Evolutionary conservation across 306 rosid genomes (phyloP).

Genomic region (Trichosanthes truncata): DNA sequence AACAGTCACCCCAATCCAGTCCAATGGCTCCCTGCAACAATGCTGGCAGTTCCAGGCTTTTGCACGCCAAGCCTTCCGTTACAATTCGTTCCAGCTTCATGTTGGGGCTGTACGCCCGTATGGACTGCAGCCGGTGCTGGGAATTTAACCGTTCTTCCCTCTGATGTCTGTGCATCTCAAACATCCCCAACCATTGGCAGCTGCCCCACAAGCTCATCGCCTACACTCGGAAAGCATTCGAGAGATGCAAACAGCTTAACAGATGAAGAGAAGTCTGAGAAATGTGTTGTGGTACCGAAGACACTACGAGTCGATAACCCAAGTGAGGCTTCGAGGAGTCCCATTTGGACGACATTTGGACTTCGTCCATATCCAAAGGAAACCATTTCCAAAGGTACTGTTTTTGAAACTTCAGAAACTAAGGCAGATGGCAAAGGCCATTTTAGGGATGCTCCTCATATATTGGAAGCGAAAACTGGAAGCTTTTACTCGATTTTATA

Average conservation of each 20-base stretch:
- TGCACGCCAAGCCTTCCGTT: conserved; percentile 34
- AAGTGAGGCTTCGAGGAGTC: conserved; percentile 33
- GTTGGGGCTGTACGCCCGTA: conserved; percentile 32
- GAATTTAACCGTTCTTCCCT: conserved; percentile 19
- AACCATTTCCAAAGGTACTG: not conserved
- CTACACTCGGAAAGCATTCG: conserved; percentile 47
- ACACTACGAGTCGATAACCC: conserved; percentile 30
- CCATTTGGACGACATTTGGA: conserved; percentile 26
- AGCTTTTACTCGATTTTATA: conserved; percentile 23
- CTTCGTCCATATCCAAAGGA: conserved; percentile 17
- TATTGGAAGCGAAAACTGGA: conserved; percentile 33
- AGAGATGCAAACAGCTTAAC: conserved; percentile 24
- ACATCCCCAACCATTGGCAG: conserved; percentile 33
- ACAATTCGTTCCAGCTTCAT: conserved; percentile 35
- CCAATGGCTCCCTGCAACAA: conserved; percentile 35
- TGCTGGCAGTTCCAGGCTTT: conserved; percentile 38
- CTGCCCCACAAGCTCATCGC: conserved; percentile 32
- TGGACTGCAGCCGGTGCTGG: conserved; percentile 26
- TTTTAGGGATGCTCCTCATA: conserved; percentile 20
- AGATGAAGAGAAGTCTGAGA: conserved; percentile 35
- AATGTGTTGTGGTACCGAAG: conserved; percentile 32
- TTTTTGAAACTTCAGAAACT: conserved; percentile 9
- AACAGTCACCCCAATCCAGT: conserved; percentile 18
- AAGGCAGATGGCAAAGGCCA: conserved; percentile 26
- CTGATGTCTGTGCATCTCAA: conserved; percentile 30